phyloP scores from a whole-genome alignment of 768 basidiomycete species.

The Polyporus arcularius region DNA sequence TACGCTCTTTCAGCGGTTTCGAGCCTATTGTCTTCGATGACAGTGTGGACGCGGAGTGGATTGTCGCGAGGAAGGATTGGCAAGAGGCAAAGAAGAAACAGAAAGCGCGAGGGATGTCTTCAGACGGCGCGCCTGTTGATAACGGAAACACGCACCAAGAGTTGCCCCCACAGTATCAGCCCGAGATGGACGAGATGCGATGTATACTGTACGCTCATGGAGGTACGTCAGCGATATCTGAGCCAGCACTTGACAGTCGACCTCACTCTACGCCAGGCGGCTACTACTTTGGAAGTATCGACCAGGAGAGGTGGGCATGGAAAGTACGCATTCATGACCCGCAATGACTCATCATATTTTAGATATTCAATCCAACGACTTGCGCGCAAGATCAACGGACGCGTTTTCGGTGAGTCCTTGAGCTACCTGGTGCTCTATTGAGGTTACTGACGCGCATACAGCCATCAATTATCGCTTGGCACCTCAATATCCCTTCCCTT shows the following conservation, averaged over 20 bases:
- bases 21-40: background rate
- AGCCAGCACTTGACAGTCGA: background rate
- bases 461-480: constrained; percentile 86
- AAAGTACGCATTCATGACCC: background rate
- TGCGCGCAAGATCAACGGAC: constrained; percentile 90
- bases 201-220: constrained; percentile 85
- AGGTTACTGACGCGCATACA: constrained; percentile 29
- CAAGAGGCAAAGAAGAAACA: constrained; percentile 60
- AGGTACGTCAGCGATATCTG: constrained; percentile 41
- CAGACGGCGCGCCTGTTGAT: constrained; percentile 3
- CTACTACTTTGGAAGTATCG: constrained; percentile 83
- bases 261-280: constrained; percentile 48
- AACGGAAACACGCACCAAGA: constrained; percentile 13
- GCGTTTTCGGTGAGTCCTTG: constrained; percentile 69
- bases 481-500: constrained; percentile 97
- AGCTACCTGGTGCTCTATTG: background rate
- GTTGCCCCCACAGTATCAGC: constrained; percentile 42
- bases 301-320: constrained; percentile 62
- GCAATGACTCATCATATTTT: background rate
- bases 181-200: constrained; percentile 80
- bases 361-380: constrained; percentile 79
- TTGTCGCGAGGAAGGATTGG: constrained; percentile 84
- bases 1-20: background rate
- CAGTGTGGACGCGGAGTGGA: constrained; percentile 87
- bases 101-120: constrained; percentile 40